Percentiles rank a stretch among this genome's conserved stretches.
Evolutionary conservation across 139 green algal species (phyloP).

Genomic region (Gonium pectorale): DNA sequence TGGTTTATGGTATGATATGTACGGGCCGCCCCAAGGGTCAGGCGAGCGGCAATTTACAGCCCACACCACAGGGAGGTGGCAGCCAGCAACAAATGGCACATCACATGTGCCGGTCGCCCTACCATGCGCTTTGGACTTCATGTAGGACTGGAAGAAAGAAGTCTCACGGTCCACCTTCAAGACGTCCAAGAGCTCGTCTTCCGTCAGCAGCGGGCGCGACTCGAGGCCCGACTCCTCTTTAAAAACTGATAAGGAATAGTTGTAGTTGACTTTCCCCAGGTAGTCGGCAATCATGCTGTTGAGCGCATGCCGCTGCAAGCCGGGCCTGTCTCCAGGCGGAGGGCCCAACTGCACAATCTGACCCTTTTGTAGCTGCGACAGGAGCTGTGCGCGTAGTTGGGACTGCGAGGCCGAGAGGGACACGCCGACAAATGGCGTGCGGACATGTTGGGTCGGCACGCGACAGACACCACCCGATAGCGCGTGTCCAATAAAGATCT

Average conservation of each 20-base stretch:
- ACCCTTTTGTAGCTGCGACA: conserved; percentile 56
- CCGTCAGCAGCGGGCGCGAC: conserved; percentile 29
- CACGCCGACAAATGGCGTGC: background rate
- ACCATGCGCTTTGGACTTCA: conserved; percentile 44
- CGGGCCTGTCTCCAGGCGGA: conserved; percentile 27
- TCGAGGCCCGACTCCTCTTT: conserved; percentile 55
- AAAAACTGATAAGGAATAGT: conserved; percentile 72
- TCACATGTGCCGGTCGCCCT: no score
- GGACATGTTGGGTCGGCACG: background rate
- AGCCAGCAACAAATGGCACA: no score
- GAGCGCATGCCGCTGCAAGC: conserved; percentile 51
- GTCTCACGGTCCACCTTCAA: conserved; percentile 41
- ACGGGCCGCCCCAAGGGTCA: no score
- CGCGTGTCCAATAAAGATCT: no score
- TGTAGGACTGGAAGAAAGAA: conserved; percentile 42
- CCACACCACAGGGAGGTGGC: no score
- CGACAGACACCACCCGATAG: no score
- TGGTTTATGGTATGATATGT: no score
- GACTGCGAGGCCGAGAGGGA: conserved; percentile 19
- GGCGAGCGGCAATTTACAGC: no score
- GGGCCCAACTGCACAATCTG: conserved; percentile 43
- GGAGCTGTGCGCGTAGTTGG: conserved; percentile 61
- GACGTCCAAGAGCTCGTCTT: conserved; percentile 53
- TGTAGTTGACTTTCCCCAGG: conserved; percentile 50
- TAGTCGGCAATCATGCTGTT: conserved; percentile 71